Base-by-base conservation (phyloP, 1,139 yeast genomes). In the Scheffersomyces cryptocercus region DNA sequence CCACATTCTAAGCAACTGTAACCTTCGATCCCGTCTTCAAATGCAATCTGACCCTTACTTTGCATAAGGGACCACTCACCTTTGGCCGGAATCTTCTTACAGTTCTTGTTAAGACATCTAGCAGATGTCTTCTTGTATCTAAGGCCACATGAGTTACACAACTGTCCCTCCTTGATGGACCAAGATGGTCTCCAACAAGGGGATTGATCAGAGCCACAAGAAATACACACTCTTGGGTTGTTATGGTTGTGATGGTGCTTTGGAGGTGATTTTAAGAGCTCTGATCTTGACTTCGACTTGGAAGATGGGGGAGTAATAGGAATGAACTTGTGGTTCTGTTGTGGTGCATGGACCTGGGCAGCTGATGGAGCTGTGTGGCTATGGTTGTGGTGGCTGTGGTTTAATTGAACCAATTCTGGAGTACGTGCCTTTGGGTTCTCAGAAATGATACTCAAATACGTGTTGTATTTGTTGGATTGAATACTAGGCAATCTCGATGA, bases 101-200 rank as follows among this genome's bases (percentile, higher is more conserved):
- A 93, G 16, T 68, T 62, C 5, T 75, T 66, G 56, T 88, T 86
- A 41, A 87, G 73, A 65, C 99, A 93, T 57, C 97, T 77, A 3
- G 96, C 95, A 32, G 88, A 87, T 1, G 98, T 91, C 69, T 93
- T 93, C 65, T 93, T 90, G 69, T 88, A 93, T 52, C 99, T 76
- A 55, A 93, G 74, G 1, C 99, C 99, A 68, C 99, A 93, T 1
- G 97, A 88, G 63, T 93, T 93, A 71, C 99, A 93, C 56, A 93
- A 76, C 67, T 91, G 98, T 12, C 97, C 98, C 48, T 86, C 89
- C 55, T 83, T 78, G 38, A 76, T 70, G 3, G 95, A 84, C 99
- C 99, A 93, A 6, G 96, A 85, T 2, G 99, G 99, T 61, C 99
- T 81, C 99, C 99, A 93, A 65, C 99, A 93, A 9, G 99, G 99